Evolutionary conservation across 257 asterid species (phyloP), one percentile per base, ranked within the genome.

Genomic region (Osmanthus fragrans): DNA sequence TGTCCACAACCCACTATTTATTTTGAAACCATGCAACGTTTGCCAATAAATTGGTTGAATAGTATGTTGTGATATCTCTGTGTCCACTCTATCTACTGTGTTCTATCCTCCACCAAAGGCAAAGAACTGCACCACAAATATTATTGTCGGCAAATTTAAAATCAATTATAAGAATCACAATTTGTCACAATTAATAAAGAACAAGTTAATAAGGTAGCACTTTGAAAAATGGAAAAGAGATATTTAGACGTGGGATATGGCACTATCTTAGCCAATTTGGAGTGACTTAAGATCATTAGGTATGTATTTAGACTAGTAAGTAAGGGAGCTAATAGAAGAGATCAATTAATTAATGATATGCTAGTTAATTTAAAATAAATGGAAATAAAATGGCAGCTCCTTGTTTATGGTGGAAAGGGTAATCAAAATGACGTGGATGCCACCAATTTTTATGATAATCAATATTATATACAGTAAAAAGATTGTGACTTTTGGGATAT

Each of bases 391-490:
- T 56, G 70, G 83, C 69, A 78, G 76, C 74, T 83, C 71, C 80
- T 47, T 68, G 70, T 66, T 71, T 37, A 21, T 68, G 82, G 77
- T 25, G 72, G 71, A 63, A 60, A 72, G 67, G 40, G 71, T 30
- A 19, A 65, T 42, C 66, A 51, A 19, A 23, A 16, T 77, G 86
- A 80, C 80, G 86, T 82, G 88, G 86, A 77, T n/a, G 63, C 73
- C 88, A 82, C 82, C 60, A 65, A 60, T 21, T 9, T 34, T 69
- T 66, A 63, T 79, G 80, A 80, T 25, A 60, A 60, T 60, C 68
- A 60, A 18, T 23, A 25, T 25, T 60, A 21, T 21, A 60, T 60
- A 8, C 68, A 8, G 30, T 30, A 23, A 60, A 60, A 60, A 9
- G 18, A 25, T 9, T 60, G 68, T 21, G 33, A 60, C 68, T 60